Base-by-base conservation (phyloP, 2,329 filamentous ascomycete genomes). In the Periconia digitata region DNA sequence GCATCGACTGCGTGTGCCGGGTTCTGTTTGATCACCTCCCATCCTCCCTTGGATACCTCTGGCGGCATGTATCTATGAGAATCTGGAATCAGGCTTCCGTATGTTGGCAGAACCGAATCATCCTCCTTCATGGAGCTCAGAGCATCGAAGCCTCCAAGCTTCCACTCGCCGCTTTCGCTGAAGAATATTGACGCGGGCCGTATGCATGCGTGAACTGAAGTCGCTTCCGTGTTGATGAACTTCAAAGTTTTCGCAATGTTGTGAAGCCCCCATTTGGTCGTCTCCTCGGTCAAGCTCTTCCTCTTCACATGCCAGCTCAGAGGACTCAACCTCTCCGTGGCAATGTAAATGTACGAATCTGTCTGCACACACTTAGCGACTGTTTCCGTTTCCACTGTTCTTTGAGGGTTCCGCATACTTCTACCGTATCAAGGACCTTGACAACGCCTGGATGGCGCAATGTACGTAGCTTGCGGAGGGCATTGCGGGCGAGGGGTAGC, bases 111-210 rank as follows among this genome's bases (percentile, higher is more conserved):
- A 40, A 95, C 79, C 8, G 92, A 90, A 60, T 97, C 90, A 53
- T 97, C 92, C 48, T 97, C 94, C 64, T 96, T 97, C 74, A 97
- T 86, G 32, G 88, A 96, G 73, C 92, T 97, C 50, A 97, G 72
- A 5, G 96, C 82, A 58, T 99, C 94, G 59, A 99, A 95, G 0
- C 94, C 94, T 17, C 88, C 92, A 2, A 99, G 76, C 66, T 95
- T 97, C 94, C 94, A 99, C 74, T 99, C 94, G 49, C 94, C 94
- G 65, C 94, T 96, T 67, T 97, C 92, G 51, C 90, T 91, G 3
- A 90, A 94, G 72, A 92, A 99, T 55, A 99, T 80, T 0, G 92
- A 96, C 0, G 89, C 88, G 17, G 89, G 87, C 53, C 89, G 85
- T 44, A 99, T 77, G 62, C 84, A 90, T 41, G 92, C 94, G 63